Percentiles rank a stretch among this genome's conserved stretches.
Conservation (phyloP, 306 rosid genomes). For the Lotus japonicus region DNA sequence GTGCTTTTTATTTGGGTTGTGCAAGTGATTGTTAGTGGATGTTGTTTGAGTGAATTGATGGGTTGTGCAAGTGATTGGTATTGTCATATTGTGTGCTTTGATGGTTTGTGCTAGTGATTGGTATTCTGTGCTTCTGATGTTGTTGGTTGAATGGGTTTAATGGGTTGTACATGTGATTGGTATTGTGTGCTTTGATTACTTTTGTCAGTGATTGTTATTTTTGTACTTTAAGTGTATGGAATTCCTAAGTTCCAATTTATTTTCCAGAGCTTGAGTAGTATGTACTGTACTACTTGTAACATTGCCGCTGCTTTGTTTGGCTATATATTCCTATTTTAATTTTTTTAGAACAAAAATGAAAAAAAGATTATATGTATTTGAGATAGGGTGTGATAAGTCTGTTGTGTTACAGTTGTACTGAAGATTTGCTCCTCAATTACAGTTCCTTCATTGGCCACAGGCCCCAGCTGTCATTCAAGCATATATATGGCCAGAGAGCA, state of each 20-base stretch:
- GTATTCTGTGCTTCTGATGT: not conserved
- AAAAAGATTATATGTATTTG: no score
- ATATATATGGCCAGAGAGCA: slow-evolving; percentile 52
- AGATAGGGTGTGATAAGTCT: no score
- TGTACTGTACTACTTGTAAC: no score
- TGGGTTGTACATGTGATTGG: not conserved
- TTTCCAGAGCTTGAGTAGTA: no score
- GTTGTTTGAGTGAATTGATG: not conserved
- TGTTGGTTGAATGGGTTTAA: no score
- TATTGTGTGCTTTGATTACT: not conserved
- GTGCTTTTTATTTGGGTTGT: not conserved
- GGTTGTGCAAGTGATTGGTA: not conserved
- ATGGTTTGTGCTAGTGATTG: not conserved
- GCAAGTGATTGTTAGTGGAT: not conserved
- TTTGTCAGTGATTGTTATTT: not conserved
- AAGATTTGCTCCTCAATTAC: slow-evolving; percentile 19
- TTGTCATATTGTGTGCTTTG: not conserved
- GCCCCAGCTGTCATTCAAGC: slow-evolving; percentile 50
- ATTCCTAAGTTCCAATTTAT: no score
- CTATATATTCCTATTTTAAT: no score
- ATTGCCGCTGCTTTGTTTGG: no score
- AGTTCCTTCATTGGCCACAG: slow-evolving; percentile 33
- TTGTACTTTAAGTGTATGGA: no score
- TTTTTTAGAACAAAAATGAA: no score
- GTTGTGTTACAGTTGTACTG: no score